These are phyloP conservation scores for Candolleomyces aberdarensis DNA, from an alignment of 768 basidiomycete species.

Conservation along the genomic window DNA sequence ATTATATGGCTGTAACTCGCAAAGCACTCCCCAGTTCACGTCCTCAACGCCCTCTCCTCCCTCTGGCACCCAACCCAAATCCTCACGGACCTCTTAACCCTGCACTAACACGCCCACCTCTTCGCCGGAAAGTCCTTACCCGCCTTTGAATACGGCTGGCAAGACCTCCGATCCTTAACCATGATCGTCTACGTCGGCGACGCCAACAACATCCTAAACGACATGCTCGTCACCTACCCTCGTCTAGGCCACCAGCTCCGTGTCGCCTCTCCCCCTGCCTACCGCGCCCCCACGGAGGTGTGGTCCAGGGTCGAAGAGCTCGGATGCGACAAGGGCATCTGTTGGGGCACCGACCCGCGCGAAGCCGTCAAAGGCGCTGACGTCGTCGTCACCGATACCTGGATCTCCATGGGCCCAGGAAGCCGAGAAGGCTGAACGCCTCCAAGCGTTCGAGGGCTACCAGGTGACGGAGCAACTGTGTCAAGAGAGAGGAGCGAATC, in stretches of 20 bases:
- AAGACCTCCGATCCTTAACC: slow-evolving; percentile 73
- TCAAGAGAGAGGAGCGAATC: slow-evolving; percentile 73
- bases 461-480: slow-evolving; percentile 92
- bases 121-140: slow-evolving; percentile 36
- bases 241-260: slow-evolving; percentile 85
- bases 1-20: slow-evolving; percentile 76
- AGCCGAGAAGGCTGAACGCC: slow-evolving; percentile 82
- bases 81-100: slow-evolving; percentile 88
- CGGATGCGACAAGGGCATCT: slow-evolving; percentile 67
- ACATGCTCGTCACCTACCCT: slow-evolving; percentile 95
- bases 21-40: slow-evolving; percentile 86
- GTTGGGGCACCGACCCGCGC: slow-evolving; percentile 73
- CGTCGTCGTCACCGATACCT: slow-evolving; percentile 97
- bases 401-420: slow-evolving; percentile 99
- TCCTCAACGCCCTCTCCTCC: slow-evolving; percentile 93
- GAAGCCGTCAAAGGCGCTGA: slow-evolving; percentile 90
- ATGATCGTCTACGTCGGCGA: slow-evolving; percentile 95
- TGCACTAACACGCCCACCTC: slow-evolving; percentile 69
- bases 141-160: slow-evolving; percentile 25
- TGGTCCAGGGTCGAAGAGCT: slow-evolving; percentile 80
- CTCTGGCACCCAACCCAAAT: slow-evolving; percentile 97
- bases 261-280: slow-evolving; percentile 76
- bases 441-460: slow-evolving; percentile 87
- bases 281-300: slow-evolving; percentile 66
- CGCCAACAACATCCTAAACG: slow-evolving; percentile 92